phyloP scores from a whole-genome alignment of 768 basidiomycete species.

The Postia placenta region DNA sequence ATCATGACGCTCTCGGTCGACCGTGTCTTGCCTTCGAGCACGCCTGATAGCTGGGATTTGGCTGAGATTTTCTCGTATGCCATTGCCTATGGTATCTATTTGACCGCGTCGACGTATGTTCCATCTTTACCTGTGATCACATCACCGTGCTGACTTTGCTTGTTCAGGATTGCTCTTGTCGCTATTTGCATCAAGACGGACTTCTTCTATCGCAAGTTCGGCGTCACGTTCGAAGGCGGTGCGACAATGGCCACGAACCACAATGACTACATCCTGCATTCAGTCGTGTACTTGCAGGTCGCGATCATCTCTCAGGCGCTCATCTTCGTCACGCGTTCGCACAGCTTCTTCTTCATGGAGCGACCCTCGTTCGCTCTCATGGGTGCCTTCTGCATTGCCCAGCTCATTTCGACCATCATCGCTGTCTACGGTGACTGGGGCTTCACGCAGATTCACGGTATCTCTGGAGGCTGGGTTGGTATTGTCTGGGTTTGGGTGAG shows the following conservation, averaged over 20 bases:
- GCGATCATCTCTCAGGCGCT: constrained; percentile 98
- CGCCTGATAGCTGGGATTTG: constrained; percentile 94
- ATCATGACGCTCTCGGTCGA: constrained; percentile 98
- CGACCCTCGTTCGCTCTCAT: constrained; percentile 87
- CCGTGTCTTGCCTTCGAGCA: constrained; percentile 88
- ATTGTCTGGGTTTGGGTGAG: constrained; percentile 95
- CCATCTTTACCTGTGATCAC: constrained; percentile 6
- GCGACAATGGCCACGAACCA: constrained; percentile 27
- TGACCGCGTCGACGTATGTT: constrained; percentile 85
- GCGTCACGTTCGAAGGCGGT: constrained; percentile 46
- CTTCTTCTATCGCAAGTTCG: constrained; percentile 89
- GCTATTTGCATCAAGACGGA: constrained; percentile 78
- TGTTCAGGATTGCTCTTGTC: constrained; percentile 63
- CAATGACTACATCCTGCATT: constrained; percentile 77
- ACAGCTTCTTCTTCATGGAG: constrained; percentile 96
- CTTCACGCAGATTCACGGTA: constrained; percentile 75
- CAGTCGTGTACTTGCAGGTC: constrained; percentile 92
- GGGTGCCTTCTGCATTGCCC: constrained; percentile 87
- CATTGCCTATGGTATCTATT: constrained; percentile 90
- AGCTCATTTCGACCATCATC: constrained; percentile 93
- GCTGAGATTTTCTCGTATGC: constrained; percentile 96
- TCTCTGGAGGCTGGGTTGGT: constrained; percentile 95
- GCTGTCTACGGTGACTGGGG: constrained; percentile 92
- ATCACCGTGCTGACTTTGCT: constrained; percentile 13
- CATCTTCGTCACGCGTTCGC: constrained; percentile 94